A percentile compares a stretch with the other conserved stretches of the same genome.
Conservation (phyloP, 352 stramenopile genomes). For the Elongisporangium prolatum region DNA sequence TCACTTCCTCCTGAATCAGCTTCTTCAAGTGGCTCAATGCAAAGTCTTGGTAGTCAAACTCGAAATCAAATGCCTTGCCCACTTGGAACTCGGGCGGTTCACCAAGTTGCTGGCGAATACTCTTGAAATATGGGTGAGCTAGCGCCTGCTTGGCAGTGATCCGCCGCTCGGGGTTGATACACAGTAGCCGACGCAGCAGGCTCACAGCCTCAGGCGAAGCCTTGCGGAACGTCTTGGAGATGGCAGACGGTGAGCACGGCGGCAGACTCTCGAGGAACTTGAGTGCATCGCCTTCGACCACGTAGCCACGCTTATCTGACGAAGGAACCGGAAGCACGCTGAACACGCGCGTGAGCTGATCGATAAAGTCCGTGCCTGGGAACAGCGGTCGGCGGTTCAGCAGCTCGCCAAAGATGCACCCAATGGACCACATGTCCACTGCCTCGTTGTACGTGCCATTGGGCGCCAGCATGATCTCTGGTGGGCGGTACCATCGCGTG, state of each 20-base stretch:
- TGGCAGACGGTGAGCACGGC: slow-evolving; percentile 60
- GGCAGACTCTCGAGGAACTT: slow-evolving; percentile 74
- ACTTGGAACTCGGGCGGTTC: slow-evolving; percentile 66
- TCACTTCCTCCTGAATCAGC: slow-evolving; percentile 77
- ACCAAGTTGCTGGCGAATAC: slow-evolving; percentile 59
- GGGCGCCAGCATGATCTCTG: slow-evolving; percentile 83
- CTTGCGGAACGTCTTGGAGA: slow-evolving; percentile 63
- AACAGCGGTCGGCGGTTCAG: slow-evolving; percentile 76
- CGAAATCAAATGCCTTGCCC: slow-evolving; percentile 71
- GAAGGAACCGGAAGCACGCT: slow-evolving; percentile 61
- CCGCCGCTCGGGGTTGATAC: slow-evolving; percentile 89
- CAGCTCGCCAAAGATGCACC: slow-evolving; percentile 93
- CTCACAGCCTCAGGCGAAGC: slow-evolving; percentile 66
- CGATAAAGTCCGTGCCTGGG: slow-evolving; percentile 72
- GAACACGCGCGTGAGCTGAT: slow-evolving; percentile 77
- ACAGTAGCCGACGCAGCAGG: slow-evolving; percentile 61
- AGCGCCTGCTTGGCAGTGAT: slow-evolving; percentile 88
- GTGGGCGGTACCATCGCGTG: too few relatives aligned
- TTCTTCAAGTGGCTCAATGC: slow-evolving; percentile 48
- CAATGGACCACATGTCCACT: slow-evolving; percentile 86
- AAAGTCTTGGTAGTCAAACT: slow-evolving; percentile 78
- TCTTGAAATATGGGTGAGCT: slow-evolving; percentile 89
- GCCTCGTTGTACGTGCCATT: slow-evolving; percentile 73
- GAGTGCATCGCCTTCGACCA: slow-evolving; percentile 66
- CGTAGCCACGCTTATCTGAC: slow-evolving; percentile 72